phyloP scores from a whole-genome alignment of 2,329 filamentous ascomycete species.

The Fusarium mangiferae region DNA sequence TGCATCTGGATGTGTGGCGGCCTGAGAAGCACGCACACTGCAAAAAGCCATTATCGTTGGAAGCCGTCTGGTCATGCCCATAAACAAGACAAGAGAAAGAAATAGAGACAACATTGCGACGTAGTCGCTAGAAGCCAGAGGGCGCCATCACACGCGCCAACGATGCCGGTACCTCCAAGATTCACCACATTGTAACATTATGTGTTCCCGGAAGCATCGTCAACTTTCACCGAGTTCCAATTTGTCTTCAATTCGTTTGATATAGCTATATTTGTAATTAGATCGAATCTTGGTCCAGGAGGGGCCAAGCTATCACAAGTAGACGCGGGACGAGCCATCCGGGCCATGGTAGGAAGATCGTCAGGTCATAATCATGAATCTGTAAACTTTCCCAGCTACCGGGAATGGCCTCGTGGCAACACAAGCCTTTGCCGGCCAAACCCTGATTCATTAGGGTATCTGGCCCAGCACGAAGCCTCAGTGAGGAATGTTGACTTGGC shows the following conservation, averaged over 20 bases:
- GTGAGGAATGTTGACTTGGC: conserved; percentile 8
- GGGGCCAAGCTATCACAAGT: conserved; percentile 21
- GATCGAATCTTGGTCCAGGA: conserved; percentile 19
- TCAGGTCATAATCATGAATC: conserved; percentile 16
- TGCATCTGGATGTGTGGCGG: conserved; percentile 8
- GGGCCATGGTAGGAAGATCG: conserved; percentile 12
- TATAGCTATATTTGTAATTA: conserved; percentile 13
- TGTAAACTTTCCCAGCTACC: conserved; percentile 26
- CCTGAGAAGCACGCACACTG: neutral
- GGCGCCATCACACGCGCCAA: conserved; percentile 10
- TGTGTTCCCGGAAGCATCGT: conserved; percentile 17
- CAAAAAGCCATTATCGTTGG: conserved; percentile 20
- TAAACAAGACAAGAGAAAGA: conserved; percentile 12
- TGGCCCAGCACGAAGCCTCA: neutral
- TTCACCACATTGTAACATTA: conserved; percentile 12
- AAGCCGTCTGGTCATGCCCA: conserved; percentile 34
- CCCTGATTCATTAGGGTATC: neutral
- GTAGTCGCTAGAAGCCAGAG: conserved; percentile 1
- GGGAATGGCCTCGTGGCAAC: conserved; percentile 32
- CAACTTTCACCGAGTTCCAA: conserved; percentile 22
- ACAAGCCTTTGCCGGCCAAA: conserved; percentile 18
- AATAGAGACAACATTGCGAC: neutral
- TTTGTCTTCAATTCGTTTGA: conserved; percentile 22
- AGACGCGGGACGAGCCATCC: conserved; percentile 21
- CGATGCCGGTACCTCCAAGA: neutral